phyloP scores from a whole-genome alignment of 129 eudicot species.

The Flaveria sonorensis region DNA sequence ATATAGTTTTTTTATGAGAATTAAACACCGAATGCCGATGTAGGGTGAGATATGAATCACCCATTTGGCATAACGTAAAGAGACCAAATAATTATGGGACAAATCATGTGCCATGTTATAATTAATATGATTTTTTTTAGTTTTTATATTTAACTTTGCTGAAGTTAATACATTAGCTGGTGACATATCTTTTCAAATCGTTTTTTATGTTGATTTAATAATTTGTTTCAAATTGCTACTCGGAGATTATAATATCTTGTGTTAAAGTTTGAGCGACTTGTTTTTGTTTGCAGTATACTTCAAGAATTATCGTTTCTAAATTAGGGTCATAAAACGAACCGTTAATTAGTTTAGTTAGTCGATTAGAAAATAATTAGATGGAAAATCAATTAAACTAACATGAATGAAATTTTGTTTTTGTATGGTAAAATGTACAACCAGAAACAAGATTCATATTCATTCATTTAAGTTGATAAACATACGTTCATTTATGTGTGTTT shows the following conservation, averaged over 20 bases:
- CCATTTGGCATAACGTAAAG: constrained; percentile 32
- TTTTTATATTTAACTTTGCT: neutral
- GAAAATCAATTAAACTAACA: no score
- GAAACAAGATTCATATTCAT: no score
- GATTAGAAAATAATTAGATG: neutral
- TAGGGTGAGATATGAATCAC: constrained; percentile 31
- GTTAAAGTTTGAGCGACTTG: neutral
- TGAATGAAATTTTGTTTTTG: neutral
- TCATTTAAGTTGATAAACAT: no score
- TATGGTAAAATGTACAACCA: no score
- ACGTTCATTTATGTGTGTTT: no score
- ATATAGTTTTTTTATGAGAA: neutral
- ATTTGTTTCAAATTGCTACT: neutral
- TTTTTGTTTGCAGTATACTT: neutral
- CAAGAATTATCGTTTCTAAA: neutral
- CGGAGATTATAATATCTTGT: neutral
- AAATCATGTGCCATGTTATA: constrained; percentile 33
- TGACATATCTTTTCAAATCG: neutral
- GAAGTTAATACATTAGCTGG: neutral
- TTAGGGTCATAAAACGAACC: no score
- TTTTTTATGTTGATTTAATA: neutral
- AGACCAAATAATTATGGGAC: constrained; percentile 14
- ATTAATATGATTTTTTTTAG: constrained; percentile 8
- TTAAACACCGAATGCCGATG: constrained; percentile 28
- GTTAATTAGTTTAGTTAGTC: neutral